phyloP scores from a whole-genome alignment of 305 asterid species.

The Stenogyne calaminthoides region DNA sequence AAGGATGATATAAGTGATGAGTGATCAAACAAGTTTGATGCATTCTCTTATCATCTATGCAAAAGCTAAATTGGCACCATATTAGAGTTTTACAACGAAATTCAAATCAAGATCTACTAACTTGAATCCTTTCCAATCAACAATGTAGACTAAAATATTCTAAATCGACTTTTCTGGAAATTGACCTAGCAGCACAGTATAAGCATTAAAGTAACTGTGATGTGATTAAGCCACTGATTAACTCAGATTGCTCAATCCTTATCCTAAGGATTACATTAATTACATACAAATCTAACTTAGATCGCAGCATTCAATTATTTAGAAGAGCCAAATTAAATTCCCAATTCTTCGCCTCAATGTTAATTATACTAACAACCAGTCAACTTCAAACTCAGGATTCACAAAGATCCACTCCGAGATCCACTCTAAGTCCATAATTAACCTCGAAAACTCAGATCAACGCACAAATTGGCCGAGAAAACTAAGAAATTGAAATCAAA shows the following conservation, averaged over 20 bases:
- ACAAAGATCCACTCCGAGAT: slow-evolving; percentile 38
- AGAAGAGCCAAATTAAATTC: neutral
- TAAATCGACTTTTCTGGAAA: neutral
- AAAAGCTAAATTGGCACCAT: no score
- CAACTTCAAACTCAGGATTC: slow-evolving; percentile 31
- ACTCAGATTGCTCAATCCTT: slow-evolving; percentile 11
- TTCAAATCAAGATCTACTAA: slow-evolving; percentile 10
- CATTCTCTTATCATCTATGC: no score
- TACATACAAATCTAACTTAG: slow-evolving; percentile 19
- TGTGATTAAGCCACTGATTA: slow-evolving; percentile 3
- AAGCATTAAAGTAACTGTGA: neutral
- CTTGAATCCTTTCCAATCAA: neutral
- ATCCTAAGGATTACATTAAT: slow-evolving; percentile 9
- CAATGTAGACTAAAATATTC: neutral
- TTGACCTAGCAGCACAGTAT: neutral
- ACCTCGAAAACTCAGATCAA: slow-evolving; percentile 15
- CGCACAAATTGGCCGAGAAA: neutral
- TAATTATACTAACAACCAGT: neutral
- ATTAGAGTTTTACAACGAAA: neutral
- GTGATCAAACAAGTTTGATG: neutral
- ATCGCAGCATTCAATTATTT: slow-evolving; percentile 16
- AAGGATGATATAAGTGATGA: neutral
- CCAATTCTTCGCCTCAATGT: neutral
- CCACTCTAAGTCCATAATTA: slow-evolving; percentile 28
- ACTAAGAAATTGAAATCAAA: neutral